Evolutionary conservation across 371 early-diverging fungal genomes (phyloP).

Genomic region (Circinella minor): DNA sequence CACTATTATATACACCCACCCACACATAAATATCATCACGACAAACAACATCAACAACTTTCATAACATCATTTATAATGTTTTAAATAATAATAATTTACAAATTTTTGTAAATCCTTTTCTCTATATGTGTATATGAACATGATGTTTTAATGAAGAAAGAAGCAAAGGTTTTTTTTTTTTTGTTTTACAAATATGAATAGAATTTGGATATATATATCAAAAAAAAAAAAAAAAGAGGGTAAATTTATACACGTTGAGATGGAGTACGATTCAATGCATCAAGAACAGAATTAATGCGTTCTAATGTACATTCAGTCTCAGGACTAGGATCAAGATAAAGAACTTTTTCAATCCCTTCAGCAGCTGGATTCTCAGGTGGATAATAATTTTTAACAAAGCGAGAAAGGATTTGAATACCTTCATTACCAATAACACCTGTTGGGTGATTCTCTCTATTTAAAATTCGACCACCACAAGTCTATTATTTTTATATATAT

Average conservation of each 20-base stretch:
- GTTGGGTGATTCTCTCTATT: conserved; percentile 72
- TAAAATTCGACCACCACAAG: conserved; percentile 65
- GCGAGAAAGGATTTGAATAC: conserved; percentile 60
- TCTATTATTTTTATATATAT: conserved; percentile 20
- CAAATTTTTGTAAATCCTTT: no score
- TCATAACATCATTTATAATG: no score
- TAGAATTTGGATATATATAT: no score
- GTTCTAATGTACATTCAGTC: conserved; percentile 49
- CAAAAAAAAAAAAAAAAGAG: no score
- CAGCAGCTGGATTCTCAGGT: conserved; percentile 53
- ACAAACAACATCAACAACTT: no score
- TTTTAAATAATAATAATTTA: no score
- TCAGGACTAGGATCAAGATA: conserved; percentile 55
- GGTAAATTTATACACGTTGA: not conserved
- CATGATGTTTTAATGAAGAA: no score
- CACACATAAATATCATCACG: not conserved
- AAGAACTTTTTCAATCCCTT: conserved; percentile 66
- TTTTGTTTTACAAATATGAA: no score
- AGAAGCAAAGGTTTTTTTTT: no score
- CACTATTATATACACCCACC: not conserved
- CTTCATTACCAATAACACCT: conserved; percentile 69
- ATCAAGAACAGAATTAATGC: conserved; percentile 35
- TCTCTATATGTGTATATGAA: no score
- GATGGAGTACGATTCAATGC: not conserved
- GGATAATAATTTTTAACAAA: conserved; percentile 65